A percentile compares a stretch with the other conserved stretches of the same genome.
phyloP scores from a whole-genome alignment of 257 asterid genomes.

The Ocimum tenuiflorum region DNA sequence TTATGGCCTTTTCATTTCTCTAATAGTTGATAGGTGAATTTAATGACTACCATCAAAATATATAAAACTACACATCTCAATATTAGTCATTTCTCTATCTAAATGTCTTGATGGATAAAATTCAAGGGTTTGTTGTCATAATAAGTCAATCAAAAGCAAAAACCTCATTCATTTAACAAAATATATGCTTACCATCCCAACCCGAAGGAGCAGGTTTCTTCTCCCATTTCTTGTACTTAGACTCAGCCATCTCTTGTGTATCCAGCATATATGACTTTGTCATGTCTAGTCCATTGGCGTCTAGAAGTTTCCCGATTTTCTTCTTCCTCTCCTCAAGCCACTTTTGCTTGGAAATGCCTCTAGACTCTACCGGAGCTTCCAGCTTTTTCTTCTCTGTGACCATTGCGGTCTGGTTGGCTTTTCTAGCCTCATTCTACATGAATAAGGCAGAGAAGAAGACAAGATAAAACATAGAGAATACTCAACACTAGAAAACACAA shows the following conservation, averaged over 20 bases:
- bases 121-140: not conserved
- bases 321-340: constrained; percentile 97
- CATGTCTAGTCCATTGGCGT: constrained; percentile 92
- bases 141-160: not conserved
- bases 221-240: constrained; percentile 90
- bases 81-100: no score
- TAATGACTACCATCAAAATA: no score
- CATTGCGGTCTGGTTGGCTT: constrained; percentile 89
- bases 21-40: no score
- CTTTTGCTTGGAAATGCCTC: constrained; percentile 92
- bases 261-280: constrained; percentile 86
- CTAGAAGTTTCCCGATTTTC: constrained; percentile 82
- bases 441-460: no score
- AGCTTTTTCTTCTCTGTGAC: constrained; percentile 70
- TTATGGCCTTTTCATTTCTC: no score
- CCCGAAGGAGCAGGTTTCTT: constrained; percentile 95
- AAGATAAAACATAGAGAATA: no score
- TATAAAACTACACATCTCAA: no score
- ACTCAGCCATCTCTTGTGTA: constrained; percentile 74
- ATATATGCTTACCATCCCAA: constrained; percentile 73
- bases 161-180: not conserved
- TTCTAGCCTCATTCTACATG: constrained; percentile 70
- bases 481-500: no score
- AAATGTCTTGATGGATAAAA: no score
- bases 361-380: constrained; percentile 67